Evolutionary conservation across 179 eudicot genomes (phyloP), one percentile per base, ranked within the genome.

Genomic region (Vitellaria paradoxa): DNA sequence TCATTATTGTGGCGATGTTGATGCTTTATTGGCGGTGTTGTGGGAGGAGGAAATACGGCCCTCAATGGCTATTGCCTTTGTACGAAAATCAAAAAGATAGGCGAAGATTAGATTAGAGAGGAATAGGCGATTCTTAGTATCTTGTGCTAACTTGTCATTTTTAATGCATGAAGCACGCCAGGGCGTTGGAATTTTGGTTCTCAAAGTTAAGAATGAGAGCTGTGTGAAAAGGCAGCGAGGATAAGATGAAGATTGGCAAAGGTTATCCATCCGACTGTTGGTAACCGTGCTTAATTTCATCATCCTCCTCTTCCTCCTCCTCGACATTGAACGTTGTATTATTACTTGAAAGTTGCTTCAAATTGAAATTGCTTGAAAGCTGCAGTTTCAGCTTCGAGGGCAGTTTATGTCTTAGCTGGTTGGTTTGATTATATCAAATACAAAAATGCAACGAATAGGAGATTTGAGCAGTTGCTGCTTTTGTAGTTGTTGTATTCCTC

Each of bases 1-100:
- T 91, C 65, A 82, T 85, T 52, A 49, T 90, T 24, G 81, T 77
- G 9, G 84, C 82, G 5, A 42, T 88, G 49, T 81, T 93, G 74
- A 74, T 91, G 69, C 84, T 90, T 6, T 95, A 95, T 79, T 95
- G 98, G 99, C 93, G 97, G 81, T 90, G 94, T 81, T 91, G 77
- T 65, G 97, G 94, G 66, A 90, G 91, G 85, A 86, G 89, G 85
- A 91, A 89, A 82, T 86, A 86, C 80, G 87, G 92, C 40, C 69
- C 88, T 21, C 76, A 84, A 50, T 90, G 92, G 93, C 77, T 84
- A 67, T 82, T 95, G 79, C 98, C 99, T 40, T 10, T 95, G 82
- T 90, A 91, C 82, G 85, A 78, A 88, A 90, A 65, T 79, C 82
- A 83, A 20, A 93, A 87, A 80, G 90, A 83, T 72, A 83, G 86